A percentile compares a stretch with the other conserved stretches of the same genome.
These are phyloP conservation scores for Pythium apleroticum DNA, from an alignment of 352 stramenopile species.

Conservation along the genomic window DNA sequence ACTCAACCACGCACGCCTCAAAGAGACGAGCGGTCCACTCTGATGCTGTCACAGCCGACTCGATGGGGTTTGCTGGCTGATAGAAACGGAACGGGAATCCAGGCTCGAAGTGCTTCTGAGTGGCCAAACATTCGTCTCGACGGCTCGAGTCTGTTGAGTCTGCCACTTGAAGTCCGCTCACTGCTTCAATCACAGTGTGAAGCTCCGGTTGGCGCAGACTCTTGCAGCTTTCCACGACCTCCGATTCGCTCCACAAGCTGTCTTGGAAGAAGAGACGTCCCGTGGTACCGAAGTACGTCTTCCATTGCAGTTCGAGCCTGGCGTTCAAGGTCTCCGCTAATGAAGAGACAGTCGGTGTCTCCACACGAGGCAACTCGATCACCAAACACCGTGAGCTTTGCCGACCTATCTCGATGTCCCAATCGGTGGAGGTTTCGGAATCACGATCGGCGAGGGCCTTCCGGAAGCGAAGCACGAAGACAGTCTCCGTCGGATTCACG, in stretches of 20 bases:
- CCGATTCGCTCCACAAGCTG: constrained; percentile 12
- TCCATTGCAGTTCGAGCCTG: constrained; percentile 18
- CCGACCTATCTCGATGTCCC: constrained; percentile 31
- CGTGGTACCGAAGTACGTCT: constrained; percentile 30
- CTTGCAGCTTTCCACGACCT: not conserved
- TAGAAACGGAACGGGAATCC: constrained; percentile 30
- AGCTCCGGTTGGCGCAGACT: constrained; percentile 17
- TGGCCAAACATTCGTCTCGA: not conserved
- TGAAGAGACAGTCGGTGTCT: not conserved
- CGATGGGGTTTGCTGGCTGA: not conserved
- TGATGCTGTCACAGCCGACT: not conserved
- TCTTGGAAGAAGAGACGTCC: constrained; percentile 24
- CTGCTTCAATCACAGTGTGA: not conserved
- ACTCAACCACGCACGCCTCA: constrained; percentile 14
- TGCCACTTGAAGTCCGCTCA: not conserved
- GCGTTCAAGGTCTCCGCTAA: constrained; percentile 17
- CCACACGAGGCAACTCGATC: constrained; percentile 20
- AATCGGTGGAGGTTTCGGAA: not conserved
- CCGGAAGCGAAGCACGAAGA: constrained; percentile 50
- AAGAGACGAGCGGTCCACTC: constrained; percentile 16
- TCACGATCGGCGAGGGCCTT: not conserved
- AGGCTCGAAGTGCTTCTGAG: not conserved
- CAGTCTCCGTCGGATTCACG: constrained; percentile 69
- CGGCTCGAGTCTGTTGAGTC: not conserved
- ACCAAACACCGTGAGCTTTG: constrained; percentile 23